Base-by-base conservation (phyloP, 2,329 filamentous ascomycete genomes). In the Phaeosphaeria sp. region DNA sequence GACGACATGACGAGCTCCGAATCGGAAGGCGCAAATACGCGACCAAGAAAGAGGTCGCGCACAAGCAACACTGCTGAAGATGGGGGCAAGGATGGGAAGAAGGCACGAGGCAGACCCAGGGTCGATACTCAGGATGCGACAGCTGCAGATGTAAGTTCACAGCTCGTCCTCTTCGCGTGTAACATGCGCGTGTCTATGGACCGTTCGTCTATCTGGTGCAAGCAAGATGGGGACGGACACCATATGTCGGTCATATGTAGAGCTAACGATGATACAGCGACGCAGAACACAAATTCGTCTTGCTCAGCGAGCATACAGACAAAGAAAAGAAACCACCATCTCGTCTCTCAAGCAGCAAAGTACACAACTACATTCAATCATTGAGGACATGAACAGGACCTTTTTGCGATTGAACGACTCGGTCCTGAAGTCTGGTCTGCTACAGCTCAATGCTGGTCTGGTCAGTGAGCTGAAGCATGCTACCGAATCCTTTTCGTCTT, bases 271-370 rank as follows among this genome's bases (percentile, higher is more conserved):
- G 25, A 47, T 51, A 18, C 27, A 91, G 90, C 89, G 92, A 60
- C 89, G 93, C 52, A 86, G 93, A 54, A 94, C 91, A 5, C 93
- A 97, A 73, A 95, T 97, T 62, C 88, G 93, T 22, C 84, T 94
- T 54, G 93, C 93, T 1, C 93, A 96, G 75, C 83, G 92, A 64
- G 92, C 92, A 0, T 96, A 96, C 72, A 87, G 93, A 17, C 87
- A 90, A 69, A 88, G 93, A 51, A 96, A 96, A 77, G 93, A 96
- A 72, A 89, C 85, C 21, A 90, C 90, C 5, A 94, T 96, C 55
- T 84, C 87, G 25, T 87, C 86, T 0, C 82, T 96, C 11, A 89
- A 92, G 71, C 84, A 86, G 53, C 84, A 89, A 59, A 90, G 94
- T 23, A 81, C 87, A 53, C 83, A 86, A 22, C 84, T 96, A n/a